phyloP scores from a whole-genome alignment of 2,329 filamentous ascomycete genomes.

The Aureobasidium sp. region DNA sequence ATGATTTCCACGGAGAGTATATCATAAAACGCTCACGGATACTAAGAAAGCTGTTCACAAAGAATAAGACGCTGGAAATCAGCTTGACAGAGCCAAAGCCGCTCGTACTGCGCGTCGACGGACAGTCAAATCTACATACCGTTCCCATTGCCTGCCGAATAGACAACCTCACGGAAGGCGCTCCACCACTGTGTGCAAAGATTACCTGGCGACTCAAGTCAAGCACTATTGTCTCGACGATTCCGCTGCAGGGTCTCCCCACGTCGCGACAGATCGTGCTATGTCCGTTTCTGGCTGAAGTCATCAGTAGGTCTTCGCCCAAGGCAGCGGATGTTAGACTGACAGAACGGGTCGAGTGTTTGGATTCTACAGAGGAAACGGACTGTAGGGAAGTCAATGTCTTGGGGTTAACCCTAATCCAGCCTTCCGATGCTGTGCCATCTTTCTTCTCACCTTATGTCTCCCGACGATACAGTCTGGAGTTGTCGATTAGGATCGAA shows the following conservation, averaged over 20 bases:
- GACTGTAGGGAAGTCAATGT: neutral
- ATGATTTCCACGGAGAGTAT: neutral
- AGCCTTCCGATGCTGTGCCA: neutral
- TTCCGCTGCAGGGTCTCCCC: neutral
- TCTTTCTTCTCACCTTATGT: neutral
- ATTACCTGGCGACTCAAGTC: neutral
- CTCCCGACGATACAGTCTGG: neutral
- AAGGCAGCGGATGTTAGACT: neutral
- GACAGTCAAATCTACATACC: neutral
- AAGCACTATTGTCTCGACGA: neutral
- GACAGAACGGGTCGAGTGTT: neutral
- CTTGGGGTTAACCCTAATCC: neutral
- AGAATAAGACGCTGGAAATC: neutral
- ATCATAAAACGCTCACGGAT: neutral
- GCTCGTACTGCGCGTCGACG: neutral
- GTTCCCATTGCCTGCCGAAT: neutral
- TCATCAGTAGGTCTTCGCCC: neutral
- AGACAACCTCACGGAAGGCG: neutral
- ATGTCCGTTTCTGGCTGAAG: neutral
- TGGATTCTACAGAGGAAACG: no score
- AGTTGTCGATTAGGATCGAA: neutral
- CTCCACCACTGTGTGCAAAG: neutral
- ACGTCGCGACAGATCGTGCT: neutral
- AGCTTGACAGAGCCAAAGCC: neutral
- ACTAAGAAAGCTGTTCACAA: neutral